Evolutionary conservation across 352 stramenopile genomes (phyloP).

Genomic region (Phytopythium boreale): DNA sequence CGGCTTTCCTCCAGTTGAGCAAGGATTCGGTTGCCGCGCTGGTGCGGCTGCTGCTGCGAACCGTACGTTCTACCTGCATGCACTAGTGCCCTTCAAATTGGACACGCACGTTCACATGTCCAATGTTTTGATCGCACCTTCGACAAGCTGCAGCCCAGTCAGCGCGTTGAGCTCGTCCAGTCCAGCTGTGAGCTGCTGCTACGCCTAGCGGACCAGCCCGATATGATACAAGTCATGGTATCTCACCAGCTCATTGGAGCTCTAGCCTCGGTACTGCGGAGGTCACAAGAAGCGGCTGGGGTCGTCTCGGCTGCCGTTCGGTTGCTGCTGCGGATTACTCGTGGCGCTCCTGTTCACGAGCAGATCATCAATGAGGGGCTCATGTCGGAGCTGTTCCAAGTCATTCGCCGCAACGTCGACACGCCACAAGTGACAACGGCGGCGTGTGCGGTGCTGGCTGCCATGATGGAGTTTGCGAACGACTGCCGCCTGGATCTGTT

Average conservation of each 20-base stretch:
- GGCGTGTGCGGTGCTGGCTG: conserved; percentile 67
- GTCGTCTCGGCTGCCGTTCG: conserved; percentile 15
- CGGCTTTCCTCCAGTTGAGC: not conserved
- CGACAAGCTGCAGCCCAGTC: not conserved
- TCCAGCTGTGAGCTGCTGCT: not conserved
- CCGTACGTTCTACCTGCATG: not conserved
- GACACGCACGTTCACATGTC: not conserved
- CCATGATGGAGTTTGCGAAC: conserved; percentile 56
- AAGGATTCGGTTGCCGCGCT: not conserved
- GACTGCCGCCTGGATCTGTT: conserved; percentile 55
- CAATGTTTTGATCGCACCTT: not conserved
- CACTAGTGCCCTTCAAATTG: not conserved
- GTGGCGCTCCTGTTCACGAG: conserved; percentile 40
- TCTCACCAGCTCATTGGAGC: not conserved
- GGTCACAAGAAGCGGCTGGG: not conserved
- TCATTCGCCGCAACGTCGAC: conserved; percentile 56
- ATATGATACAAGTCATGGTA: not conserved
- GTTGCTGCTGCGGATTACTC: conserved; percentile 33
- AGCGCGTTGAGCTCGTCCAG: not conserved
- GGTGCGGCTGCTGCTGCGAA: not conserved
- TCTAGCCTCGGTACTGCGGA: conserved; percentile 6
- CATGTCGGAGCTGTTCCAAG: conserved; percentile 41
- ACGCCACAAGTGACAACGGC: conserved; percentile 40
- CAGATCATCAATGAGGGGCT: conserved; percentile 60
- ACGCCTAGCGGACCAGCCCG: not conserved